These are phyloP conservation scores for Stereum hirsutum DNA, from an alignment of 1,284 basidiomycete species.

Conservation along the genomic window DNA sequence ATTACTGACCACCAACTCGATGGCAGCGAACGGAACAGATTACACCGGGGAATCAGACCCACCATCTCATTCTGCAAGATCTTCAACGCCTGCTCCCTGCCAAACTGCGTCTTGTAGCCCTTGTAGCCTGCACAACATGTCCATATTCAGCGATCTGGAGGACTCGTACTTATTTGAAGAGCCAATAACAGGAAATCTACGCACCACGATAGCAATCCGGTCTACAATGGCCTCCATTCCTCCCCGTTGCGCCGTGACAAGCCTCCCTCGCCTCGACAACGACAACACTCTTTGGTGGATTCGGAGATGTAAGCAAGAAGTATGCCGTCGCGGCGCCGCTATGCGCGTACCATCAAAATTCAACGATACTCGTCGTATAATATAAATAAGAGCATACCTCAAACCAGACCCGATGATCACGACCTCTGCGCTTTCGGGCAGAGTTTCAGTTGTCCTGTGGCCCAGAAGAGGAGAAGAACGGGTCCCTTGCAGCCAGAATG, in stretches of 20 bases:
- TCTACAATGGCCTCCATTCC: constrained; percentile 18
- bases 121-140: constrained; percentile 16
- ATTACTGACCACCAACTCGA: too few species aligned
- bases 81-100: constrained; percentile 20
- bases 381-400: background rate
- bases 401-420: constrained; percentile 20
- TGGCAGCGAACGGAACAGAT: too few species aligned
- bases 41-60: too few species aligned
- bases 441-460: constrained; percentile 15
- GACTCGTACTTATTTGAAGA: background rate
- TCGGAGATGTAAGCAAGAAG: constrained; percentile 1
- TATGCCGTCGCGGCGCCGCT: constrained; percentile 16
- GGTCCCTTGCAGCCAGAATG: constrained; percentile 18
- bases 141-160: too few species aligned
- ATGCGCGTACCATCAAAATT: too few species aligned
- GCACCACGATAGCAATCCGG: constrained; percentile 20
- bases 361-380: too few species aligned
- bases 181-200: background rate
- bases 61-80: constrained; percentile 21
- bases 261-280: constrained; percentile 5
- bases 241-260: constrained; percentile 4
- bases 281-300: constrained; percentile 4
- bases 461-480: constrained; percentile 15
- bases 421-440: constrained; percentile 15
- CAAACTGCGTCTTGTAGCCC: constrained; percentile 18